phyloP scores from a whole-genome alignment of 2,329 filamentous ascomycete species.

The Tetracladium maxilliforme region DNA sequence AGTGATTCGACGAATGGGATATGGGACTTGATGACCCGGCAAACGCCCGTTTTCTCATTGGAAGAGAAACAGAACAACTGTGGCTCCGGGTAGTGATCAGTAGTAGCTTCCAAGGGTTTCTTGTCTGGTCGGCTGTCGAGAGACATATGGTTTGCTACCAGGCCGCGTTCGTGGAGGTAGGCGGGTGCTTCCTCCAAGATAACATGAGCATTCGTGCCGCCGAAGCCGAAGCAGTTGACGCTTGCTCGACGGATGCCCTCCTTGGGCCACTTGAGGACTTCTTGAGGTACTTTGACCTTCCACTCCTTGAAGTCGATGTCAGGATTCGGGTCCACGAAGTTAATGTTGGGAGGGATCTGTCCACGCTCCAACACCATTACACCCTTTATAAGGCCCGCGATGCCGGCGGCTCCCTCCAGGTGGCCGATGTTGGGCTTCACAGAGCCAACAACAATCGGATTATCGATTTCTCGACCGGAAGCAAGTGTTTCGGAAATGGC shows the following conservation, averaged over 20 bases:
- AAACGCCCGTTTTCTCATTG: too few relatives aligned
- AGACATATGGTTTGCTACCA: too few relatives aligned
- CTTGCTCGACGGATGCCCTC: constrained; percentile 4
- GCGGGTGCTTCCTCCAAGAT: constrained; percentile 13
- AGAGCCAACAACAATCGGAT: constrained; percentile 6
- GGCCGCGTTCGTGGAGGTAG: too few relatives aligned
- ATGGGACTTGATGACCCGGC: too few relatives aligned
- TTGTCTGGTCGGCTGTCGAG: too few relatives aligned
- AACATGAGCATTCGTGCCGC: constrained; percentile 28
- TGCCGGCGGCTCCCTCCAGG: constrained; percentile 4
- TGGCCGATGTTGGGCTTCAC: constrained; percentile 9
- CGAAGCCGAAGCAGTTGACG: constrained; percentile 20
- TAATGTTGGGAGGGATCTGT: constrained; percentile 5
- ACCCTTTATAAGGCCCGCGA: constrained; percentile 7
- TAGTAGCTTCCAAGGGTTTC: too few relatives aligned
- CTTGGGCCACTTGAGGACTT: constrained; percentile 4
- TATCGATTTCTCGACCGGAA: constrained; percentile 14
- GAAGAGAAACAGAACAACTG: too few relatives aligned
- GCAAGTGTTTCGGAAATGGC: constrained; percentile 56
- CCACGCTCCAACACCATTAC: constrained; percentile 5
- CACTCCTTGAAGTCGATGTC: constrained; percentile 3
- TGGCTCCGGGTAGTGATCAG: too few relatives aligned
- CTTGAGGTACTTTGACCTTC: constrained; percentile 3
- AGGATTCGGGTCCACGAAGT: constrained; percentile 2
- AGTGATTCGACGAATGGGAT: too few relatives aligned